These are phyloP conservation scores for Phytophthora boehmeriae DNA, from an alignment of 352 stramenopile species.

Conservation along the genomic window DNA sequence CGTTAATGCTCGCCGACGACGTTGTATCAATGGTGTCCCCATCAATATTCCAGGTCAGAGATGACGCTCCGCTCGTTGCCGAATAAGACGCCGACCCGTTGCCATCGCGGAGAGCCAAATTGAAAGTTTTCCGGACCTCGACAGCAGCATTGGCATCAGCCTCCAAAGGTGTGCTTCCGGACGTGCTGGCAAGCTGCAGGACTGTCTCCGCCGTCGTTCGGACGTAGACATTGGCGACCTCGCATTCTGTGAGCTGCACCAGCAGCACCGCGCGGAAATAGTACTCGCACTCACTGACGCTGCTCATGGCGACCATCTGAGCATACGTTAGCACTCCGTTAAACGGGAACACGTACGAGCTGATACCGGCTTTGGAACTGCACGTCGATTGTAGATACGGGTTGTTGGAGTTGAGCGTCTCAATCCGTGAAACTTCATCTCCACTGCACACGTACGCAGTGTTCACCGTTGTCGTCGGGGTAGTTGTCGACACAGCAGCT, in stretches of 20 bases:
- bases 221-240: constrained; percentile 39
- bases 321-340: constrained; percentile 36
- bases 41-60: constrained; percentile 31
- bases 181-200: constrained; percentile 28
- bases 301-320: constrained; percentile 39
- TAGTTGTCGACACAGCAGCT: background rate
- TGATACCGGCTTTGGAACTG: constrained; percentile 20
- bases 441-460: constrained; percentile 38
- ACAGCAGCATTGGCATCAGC: constrained; percentile 29
- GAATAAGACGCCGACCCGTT: constrained; percentile 19
- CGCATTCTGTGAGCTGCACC: constrained; percentile 35
- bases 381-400: constrained; percentile 33
- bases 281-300: constrained; percentile 18
- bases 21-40: constrained; percentile 35
- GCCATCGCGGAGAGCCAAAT: constrained; percentile 32
- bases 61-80: constrained; percentile 11
- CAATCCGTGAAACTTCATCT: constrained; percentile 34
- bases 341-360: constrained; percentile 37
- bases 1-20: constrained; percentile 16
- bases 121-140: constrained; percentile 28
- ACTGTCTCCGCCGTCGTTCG: constrained; percentile 36
- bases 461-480: constrained; percentile 6
- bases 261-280: constrained; percentile 40
- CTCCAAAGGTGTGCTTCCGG: constrained; percentile 23
- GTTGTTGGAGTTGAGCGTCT: constrained; percentile 34